These are phyloP conservation scores for Leptodermis oblonga DNA, from an alignment of 257 asterid species.

Conservation along the genomic window DNA sequence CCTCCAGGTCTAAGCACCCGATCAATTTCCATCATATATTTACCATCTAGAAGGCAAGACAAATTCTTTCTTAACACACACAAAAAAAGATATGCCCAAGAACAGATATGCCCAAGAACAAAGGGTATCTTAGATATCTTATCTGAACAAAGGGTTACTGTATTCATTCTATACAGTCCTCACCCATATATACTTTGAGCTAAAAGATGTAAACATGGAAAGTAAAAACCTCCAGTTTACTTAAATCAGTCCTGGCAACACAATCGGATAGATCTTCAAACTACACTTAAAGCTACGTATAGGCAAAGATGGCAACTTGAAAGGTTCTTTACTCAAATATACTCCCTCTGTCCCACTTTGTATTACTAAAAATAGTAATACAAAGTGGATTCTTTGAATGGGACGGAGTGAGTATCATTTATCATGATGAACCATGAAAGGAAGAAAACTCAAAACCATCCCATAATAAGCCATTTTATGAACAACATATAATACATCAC, in stretches of 20 bases:
- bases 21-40: slow-evolving; percentile 39
- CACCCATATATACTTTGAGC: neutral
- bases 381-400: no score
- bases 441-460: neutral
- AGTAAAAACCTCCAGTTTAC: neutral
- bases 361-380: no score
- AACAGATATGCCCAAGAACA: neutral
- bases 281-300: neutral
- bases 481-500: neutral
- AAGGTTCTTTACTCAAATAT: neutral
- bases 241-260: neutral
- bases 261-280: neutral
- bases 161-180: neutral
- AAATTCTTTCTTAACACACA: neutral
- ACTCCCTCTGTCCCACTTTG: no score
- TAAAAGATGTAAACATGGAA: neutral
- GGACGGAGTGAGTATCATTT: neutral
- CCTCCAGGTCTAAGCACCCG: slow-evolving; percentile 49
- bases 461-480: neutral
- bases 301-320: neutral
- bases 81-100: neutral
- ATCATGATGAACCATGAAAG: neutral
- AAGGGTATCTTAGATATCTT: neutral
- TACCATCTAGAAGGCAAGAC: slow-evolving; percentile 23
- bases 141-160: neutral